phyloP scores from a whole-genome alignment of 208 protist species.

The Leishmania major region DNA sequence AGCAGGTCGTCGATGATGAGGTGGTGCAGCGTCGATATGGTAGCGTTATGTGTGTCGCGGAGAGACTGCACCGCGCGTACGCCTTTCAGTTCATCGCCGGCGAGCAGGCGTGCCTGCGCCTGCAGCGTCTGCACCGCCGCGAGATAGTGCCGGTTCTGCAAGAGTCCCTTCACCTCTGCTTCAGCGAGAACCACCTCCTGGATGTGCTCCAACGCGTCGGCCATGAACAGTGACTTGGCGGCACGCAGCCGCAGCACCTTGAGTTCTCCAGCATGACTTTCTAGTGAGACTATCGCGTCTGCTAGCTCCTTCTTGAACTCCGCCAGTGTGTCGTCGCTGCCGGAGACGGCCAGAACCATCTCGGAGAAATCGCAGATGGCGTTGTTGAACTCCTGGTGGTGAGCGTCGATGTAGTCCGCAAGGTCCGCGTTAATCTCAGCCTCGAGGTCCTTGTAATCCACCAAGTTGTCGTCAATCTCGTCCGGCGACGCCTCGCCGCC shows the following conservation, averaged over 20 bases:
- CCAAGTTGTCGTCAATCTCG: conserved; percentile 73
- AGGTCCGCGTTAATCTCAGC: conserved; percentile 67
- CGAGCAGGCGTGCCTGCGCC: conserved; percentile 44
- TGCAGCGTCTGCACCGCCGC: conserved; percentile 61
- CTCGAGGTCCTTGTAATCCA: conserved; percentile 65
- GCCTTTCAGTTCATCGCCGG: conserved; percentile 38
- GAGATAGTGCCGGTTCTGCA: conserved; percentile 62
- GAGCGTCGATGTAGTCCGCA: conserved; percentile 72
- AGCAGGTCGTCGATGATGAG: conserved; percentile 77
- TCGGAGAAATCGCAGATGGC: conserved; percentile 81
- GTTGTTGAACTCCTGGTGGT: conserved; percentile 84
- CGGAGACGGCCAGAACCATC: conserved; percentile 82
- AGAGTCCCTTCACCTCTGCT: conserved; percentile 50
- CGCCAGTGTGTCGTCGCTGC: conserved; percentile 79
- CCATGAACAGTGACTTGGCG: conserved; percentile 75
- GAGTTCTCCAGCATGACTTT: conserved; percentile 75
- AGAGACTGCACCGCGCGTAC: conserved; percentile 61
- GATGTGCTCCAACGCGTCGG: conserved; percentile 55
- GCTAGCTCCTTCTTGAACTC: conserved; percentile 67
- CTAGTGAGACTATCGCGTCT: conserved; percentile 57
- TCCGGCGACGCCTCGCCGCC: conserved; percentile 56
- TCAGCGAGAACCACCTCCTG: conserved; percentile 59
- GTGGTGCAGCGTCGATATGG: conserved; percentile 55
- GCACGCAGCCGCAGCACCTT: conserved; percentile 71
- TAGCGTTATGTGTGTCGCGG: conserved; percentile 57